These are phyloP conservation scores for Geoglossum cookeanum DNA, from an alignment of 2,329 filamentous ascomycete species.

Conservation along the genomic window DNA sequence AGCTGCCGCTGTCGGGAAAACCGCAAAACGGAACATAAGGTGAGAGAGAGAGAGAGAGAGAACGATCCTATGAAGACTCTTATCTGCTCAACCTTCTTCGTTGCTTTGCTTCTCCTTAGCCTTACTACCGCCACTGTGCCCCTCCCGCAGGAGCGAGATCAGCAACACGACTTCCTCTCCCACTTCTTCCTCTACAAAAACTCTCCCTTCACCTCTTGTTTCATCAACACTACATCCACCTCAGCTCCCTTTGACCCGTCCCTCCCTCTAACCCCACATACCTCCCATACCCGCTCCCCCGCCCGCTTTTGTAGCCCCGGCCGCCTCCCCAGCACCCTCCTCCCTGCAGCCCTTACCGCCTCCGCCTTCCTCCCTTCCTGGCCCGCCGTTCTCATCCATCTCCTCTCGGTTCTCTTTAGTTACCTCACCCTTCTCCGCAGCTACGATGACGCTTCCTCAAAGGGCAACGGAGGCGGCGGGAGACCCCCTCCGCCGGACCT, in stretches of 20 bases:
- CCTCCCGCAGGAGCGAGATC: not conserved
- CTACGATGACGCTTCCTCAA: not conserved
- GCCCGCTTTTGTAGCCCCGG: not conserved
- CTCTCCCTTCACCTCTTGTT: not conserved
- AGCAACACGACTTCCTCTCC: not conserved
- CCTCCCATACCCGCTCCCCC: not conserved
- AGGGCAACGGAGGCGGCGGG: not conserved
- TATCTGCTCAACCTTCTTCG: not conserved
- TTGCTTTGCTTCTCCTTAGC: not conserved
- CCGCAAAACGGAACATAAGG: not conserved
- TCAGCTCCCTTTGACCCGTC: not conserved
- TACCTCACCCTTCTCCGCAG: not conserved
- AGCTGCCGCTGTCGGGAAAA: too few species aligned
- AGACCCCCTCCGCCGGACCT: not conserved
- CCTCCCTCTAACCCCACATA: not conserved
- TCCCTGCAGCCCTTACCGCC: not conserved
- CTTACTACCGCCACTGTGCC: not conserved
- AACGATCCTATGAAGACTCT: not conserved
- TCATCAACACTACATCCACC: not conserved
- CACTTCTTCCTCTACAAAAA: constrained; percentile 1
- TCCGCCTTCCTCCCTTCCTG: not conserved
- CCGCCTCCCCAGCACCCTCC: not conserved
- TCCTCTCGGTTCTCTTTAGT: not conserved
- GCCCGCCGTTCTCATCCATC: not conserved
- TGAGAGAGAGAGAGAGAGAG: not conserved